Base-by-base conservation (phyloP, 2,329 filamentous ascomycete species). In the Verticillium isaacii region DNA sequence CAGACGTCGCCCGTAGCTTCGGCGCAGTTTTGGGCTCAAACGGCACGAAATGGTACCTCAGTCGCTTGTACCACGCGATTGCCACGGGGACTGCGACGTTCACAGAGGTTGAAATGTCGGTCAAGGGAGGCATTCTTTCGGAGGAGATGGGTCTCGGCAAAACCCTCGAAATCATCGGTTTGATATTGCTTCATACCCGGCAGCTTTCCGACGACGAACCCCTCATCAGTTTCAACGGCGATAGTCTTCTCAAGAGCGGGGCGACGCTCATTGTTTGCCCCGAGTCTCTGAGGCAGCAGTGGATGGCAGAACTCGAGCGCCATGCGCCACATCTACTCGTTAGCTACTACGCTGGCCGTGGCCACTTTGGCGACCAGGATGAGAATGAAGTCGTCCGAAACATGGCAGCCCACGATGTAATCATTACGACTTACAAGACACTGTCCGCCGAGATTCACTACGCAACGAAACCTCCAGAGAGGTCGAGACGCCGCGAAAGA, bases 141-240 rank as follows among this genome's bases (percentile, higher is more conserved):
- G 91, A 94, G 69, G 91, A 94, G 72, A 94, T 94, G 91, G 91
- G 91, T 0, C 77, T 94, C 1, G 91, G 91, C 1, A 94, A 94
- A 72, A 94, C 91, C 0, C 79, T 93, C 3, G 91, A 94, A 74
- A 80, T 91, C 2, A 85, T 93, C 55, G 83, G 88, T 4, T 78
- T 94, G 12, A 84, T 93, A n/a, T 78, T 85, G 8, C 77, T 89
- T 29, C 86, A 94, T 69, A 78, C 72, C 45, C 82, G 84, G 7
- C 41, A 15, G n/a, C 4, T 55, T 15, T 9, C 50, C 11, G 8
- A 34, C 14, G 58, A 55, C 12, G 11, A 19, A 17, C 34, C 70
- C 68, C 17, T 58, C 61, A 29, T 41, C 6, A 58, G 62, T 12
- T 19, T 23, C 8, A 41, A 59, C 5, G 75, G 72, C 12, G 74